Evolutionary conservation across 2,329 filamentous ascomycete genomes (phyloP).

Genomic region (Xylaria sp.): DNA sequence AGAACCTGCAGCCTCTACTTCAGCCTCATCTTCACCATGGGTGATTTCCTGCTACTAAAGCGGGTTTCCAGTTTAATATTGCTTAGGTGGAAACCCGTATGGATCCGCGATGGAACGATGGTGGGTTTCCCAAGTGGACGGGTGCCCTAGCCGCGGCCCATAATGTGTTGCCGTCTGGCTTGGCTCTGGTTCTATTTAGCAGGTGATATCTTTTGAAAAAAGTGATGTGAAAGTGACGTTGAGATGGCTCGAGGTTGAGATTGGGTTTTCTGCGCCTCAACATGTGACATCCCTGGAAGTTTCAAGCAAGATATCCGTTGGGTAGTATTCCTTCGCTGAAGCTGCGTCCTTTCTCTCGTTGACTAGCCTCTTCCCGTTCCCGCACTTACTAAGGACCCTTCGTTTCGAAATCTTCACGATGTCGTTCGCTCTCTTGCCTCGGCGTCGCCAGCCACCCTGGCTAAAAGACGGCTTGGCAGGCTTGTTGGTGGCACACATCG

Average conservation of each 20-base stretch:
- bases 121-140: constrained; percentile 32
- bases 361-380: constrained; percentile 13
- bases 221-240: constrained; percentile 26
- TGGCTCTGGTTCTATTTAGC: constrained; percentile 43
- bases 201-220: constrained; percentile 39
- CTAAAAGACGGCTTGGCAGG: constrained; percentile 24
- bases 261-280: constrained; percentile 8
- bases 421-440: constrained; percentile 18
- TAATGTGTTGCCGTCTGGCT: constrained; percentile 40
- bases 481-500: constrained; percentile 28
- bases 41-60: background rate
- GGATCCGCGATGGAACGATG: constrained; percentile 43
- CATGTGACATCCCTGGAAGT: background rate
- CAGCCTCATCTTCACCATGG: constrained; percentile 41
- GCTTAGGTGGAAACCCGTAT: constrained; percentile 21
- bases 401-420: constrained; percentile 6
- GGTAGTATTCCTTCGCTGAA: constrained; percentile 7
- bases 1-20: constrained; percentile 34
- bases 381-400: background rate
- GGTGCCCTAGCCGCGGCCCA: constrained; percentile 6
- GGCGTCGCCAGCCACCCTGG: constrained; percentile 24
- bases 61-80: constrained; percentile 13
- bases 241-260: constrained; percentile 25
- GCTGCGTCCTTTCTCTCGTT: constrained; percentile 14
- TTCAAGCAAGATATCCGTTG: constrained; percentile 8